phyloP scores from a whole-genome alignment of 768 basidiomycete genomes.

The Chalciporus piperatus region DNA sequence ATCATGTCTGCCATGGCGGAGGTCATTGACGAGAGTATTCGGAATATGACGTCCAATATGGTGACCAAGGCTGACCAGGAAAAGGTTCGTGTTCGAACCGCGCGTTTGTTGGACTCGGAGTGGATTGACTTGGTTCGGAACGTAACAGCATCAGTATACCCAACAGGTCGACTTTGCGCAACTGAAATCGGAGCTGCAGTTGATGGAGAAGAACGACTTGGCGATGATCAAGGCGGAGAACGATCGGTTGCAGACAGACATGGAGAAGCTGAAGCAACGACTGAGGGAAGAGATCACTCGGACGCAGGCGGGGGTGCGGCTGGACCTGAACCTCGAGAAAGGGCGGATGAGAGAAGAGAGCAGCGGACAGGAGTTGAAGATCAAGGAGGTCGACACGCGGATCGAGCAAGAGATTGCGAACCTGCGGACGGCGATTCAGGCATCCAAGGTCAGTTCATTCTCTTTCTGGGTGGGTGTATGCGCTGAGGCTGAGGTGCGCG shows the following conservation, averaged over 20 bases:
- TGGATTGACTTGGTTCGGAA: constrained; percentile 3
- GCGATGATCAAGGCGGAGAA: constrained; percentile 95
- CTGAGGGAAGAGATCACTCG: constrained; percentile 88
- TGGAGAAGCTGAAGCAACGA: constrained; percentile 93
- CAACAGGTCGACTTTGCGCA: constrained; percentile 97
- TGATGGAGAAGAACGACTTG: constrained; percentile 96
- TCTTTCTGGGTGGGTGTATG: not conserved
- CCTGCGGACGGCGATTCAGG: constrained; percentile 78
- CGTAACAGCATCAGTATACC: constrained; percentile 77
- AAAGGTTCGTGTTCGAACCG: constrained; percentile 68
- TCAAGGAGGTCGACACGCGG: constrained; percentile 95
- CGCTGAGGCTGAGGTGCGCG: not conserved
- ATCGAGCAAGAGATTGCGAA: constrained; percentile 96
- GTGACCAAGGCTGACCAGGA: constrained; percentile 96
- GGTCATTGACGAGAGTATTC: constrained; percentile 95
- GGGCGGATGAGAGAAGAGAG: constrained; percentile 93
- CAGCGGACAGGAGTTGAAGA: constrained; percentile 88
- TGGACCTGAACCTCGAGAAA: constrained; percentile 96
- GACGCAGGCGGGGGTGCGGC: constrained; percentile 88
- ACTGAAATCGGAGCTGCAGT: constrained; percentile 92
- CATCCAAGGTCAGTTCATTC: constrained; percentile 65
- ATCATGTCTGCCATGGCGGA: constrained; percentile 97
- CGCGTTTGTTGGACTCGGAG: not conserved
- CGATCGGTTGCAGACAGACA: constrained; percentile 86
- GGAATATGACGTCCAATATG: constrained; percentile 95